Base-by-base conservation (phyloP, 1,284 basidiomycete genomes). In the Ganoderma lingzhi region DNA sequence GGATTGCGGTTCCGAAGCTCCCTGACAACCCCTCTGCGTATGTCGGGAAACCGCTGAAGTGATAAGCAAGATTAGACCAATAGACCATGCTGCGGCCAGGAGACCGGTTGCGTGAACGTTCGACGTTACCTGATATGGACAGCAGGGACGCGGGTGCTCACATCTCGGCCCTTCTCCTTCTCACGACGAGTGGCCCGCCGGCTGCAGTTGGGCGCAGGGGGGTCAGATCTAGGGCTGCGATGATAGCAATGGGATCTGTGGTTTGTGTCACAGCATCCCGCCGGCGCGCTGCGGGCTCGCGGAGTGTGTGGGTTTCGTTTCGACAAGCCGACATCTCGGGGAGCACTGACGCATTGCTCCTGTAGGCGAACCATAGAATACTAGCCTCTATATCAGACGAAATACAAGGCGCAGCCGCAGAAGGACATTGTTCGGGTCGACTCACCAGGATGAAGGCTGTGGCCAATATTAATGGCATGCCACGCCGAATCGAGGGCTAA, bases 161-260 rank as follows among this genome's bases (percentile, higher is more conserved):
- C 3, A 4, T n/a, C 48, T 48, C 19, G 45, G 9, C 19, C n/a
- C 19, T 15, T 8, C 19, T 9, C 12, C 48, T 51, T 51, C 48
- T 28, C 48, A 51, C 48, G 48, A 28, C 23, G 48, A 51, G 48
- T 28, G 48, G 23, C 23, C 48, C 23, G 23, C 48, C 23, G 48
- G 23, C 10, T 51, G 48, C 48, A 51, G 48, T 56, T 56, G 55
- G 35, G 56, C 35, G 14, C 3, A 35, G 32, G 2, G 2, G 6
- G 17, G 39, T 59, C 56, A 39, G 35, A 37, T 59, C 32, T 32
- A 59, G 56, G 56, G 35, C 32, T 23, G 56, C 35, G 19, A 32
- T 59, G 56, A 59, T n/a, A 39, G 56, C 56, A 32, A 59, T 59
- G 56, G 9, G 35, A 35, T 59, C 56, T 59, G 10, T 30, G 32